Percentiles rank a stretch among this genome's conserved stretches.
phyloP scores from a whole-genome alignment of 2,329 filamentous ascomycete genomes.

The Pezicula radicicola region DNA sequence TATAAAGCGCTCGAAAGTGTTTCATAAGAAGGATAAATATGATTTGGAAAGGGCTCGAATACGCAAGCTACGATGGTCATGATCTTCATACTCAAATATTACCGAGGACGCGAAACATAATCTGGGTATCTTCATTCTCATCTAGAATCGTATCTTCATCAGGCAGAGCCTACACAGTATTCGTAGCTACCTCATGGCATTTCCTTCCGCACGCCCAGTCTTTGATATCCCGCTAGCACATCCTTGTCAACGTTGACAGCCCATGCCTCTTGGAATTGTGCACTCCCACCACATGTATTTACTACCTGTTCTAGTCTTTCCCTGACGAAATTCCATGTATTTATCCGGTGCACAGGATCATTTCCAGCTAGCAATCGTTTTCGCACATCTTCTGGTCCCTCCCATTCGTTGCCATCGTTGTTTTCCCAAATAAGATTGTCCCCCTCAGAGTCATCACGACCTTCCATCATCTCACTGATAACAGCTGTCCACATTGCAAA shows the following conservation, averaged over 20 bases:
- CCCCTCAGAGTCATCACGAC: conserved; percentile 42
- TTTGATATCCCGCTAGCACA: conserved; percentile 62
- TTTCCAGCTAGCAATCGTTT: conserved; percentile 49
- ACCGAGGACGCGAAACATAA: no score
- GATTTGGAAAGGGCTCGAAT: no score
- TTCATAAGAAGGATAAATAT: no score
- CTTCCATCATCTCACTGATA: conserved; percentile 62
- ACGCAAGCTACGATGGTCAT: no score
- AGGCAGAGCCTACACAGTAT: background rate
- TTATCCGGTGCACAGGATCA: conserved; percentile 67
- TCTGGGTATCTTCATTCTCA: background rate
- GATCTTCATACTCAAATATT: no score
- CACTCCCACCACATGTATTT: conserved; percentile 58
- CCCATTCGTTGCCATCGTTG: conserved; percentile 45
- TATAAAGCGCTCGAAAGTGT: no score
- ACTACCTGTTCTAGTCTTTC: conserved; percentile 59
- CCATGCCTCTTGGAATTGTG: conserved; percentile 66
- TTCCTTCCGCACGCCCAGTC: conserved; percentile 24
- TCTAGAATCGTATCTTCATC: background rate
- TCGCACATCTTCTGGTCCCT: conserved; percentile 52
- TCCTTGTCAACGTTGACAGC: conserved; percentile 72
- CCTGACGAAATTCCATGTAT: conserved; percentile 61
- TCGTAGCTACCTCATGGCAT: background rate
- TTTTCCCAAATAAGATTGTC: conserved; percentile 50
- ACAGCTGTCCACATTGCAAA: conserved; percentile 74